Conservation (phyloP, 192 early-diverging fungal species). For the Mortierella alpina region DNA sequence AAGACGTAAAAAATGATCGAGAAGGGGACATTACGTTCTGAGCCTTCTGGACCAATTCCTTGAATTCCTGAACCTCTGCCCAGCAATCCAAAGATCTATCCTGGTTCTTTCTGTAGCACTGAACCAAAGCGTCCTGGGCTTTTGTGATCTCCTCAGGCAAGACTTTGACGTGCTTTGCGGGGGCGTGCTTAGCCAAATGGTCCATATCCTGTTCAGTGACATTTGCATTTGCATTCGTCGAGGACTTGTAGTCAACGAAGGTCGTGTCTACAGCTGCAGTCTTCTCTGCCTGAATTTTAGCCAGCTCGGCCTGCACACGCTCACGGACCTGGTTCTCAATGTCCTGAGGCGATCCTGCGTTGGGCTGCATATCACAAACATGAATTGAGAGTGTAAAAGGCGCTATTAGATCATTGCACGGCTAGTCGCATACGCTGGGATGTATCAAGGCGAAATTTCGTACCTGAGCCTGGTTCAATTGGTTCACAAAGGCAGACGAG, state of each 20-base stretch:
- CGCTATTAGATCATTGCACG: neutral
- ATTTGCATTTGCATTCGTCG: constrained; percentile 39
- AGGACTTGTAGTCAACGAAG: constrained; percentile 30
- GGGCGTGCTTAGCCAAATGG: constrained; percentile 28
- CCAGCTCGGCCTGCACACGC: constrained; percentile 44
- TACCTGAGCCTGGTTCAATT: constrained; percentile 44
- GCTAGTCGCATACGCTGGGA: neutral
- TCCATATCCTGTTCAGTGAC: constrained; percentile 53
- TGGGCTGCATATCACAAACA: constrained; percentile 5
- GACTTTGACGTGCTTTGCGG: constrained; percentile 44
- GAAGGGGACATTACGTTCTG: constrained; percentile 34
- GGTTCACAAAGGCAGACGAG: constrained; percentile 43
- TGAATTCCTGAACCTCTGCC: constrained; percentile 72
- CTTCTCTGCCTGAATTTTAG: constrained; percentile 42
- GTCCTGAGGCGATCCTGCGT: constrained; percentile 30
- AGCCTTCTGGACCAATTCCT: constrained; percentile 54
- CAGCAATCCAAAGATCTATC: constrained; percentile 68
- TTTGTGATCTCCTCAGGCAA: constrained; percentile 52
- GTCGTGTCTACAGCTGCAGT: constrained; percentile 15
- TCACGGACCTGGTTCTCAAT: constrained; percentile 49
- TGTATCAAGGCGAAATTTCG: neutral
- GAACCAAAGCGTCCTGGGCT: constrained; percentile 42
- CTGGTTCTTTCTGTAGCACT: constrained; percentile 57
- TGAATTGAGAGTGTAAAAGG: neutral
- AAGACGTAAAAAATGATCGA: neutral